Evolutionary conservation across 306 rosid species (phyloP), one percentile per base, ranked within the genome.

Genomic region (Casuarina cunninghamiana): DNA sequence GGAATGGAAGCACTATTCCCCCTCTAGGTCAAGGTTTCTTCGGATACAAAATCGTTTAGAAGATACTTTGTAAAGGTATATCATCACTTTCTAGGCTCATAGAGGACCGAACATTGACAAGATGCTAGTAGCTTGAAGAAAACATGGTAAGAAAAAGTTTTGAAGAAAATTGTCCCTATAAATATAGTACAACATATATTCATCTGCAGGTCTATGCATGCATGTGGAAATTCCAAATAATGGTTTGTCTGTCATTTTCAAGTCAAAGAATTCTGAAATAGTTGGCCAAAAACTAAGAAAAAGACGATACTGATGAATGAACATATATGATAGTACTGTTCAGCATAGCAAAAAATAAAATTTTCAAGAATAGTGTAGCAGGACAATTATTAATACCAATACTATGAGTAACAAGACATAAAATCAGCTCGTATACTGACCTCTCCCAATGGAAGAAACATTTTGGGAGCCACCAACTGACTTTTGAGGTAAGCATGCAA

Each of bases 401-500:
- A 71, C 72, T 55, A 70, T 72, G 71, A 76, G 55, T 60, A 35
- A 74, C 62, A 44, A 60, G 71, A 48, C 69, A 19, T 49, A 53
- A 74, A 71, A 57, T 41, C 71, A 66, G 4, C 50, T 66, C 41
- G 68, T 66, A 77, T 85, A 43, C 70, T 50, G 68, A 88, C 93
- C 90, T 86, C 84, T 93, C 57, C 80, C 92, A 80, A 76, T 89
- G 51, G 87, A 76, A 82, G 88, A 73, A 70, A 58, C 55, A 53
- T 44, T 85, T 45, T 85, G 72, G 68, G 87, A 79, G 80, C 84
- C 84, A 80, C 72, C 68, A 37, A 55, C 54, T 53, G 70, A 70
- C 74, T 76, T 86, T 74, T 88, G 79, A 85, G 96, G 90, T 44
- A 95, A 83, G 43, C 53, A 87, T 41, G 74, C 82, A 76, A 84